Percentiles rank a stretch among this genome's conserved stretches.
Evolutionary conservation across 306 rosid genomes (phyloP).

Genomic region (Canavalia gladiata): DNA sequence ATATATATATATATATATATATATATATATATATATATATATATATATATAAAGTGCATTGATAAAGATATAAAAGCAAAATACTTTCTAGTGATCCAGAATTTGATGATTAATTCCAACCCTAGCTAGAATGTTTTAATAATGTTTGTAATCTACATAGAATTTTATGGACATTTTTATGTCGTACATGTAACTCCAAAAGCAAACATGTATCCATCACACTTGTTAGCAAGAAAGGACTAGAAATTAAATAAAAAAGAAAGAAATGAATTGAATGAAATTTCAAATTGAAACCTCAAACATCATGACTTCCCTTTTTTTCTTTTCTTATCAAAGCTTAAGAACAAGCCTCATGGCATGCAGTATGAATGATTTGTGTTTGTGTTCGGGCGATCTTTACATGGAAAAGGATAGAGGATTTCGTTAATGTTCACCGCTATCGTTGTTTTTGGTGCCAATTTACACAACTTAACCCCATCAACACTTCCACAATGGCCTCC

Average conservation of each 20-base stretch:
- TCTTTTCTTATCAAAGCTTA: no score
- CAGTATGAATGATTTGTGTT: no score
- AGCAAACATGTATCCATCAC: neutral
- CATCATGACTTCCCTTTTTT: no score
- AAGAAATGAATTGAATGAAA: neutral
- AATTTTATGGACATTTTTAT: neutral
- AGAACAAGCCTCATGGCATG: no score
- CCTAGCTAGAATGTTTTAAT: no score
- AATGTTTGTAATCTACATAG: neutral
- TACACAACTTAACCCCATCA: constrained; percentile 73
- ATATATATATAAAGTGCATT: neutral
- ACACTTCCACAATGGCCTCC: constrained; percentile 66
- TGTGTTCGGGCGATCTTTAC: no score
- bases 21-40: no score
- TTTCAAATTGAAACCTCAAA: neutral
- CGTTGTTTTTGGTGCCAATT: constrained; percentile 55
- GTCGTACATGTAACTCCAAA: neutral
- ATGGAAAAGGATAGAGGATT: no score
- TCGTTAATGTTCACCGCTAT: neutral
- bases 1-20: no score
- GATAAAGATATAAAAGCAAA: neutral
- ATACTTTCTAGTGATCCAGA: neutral
- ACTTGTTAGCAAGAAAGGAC: neutral
- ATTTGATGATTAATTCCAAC: no score
- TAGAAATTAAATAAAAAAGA: neutral